Evolutionary conservation across 148 eudicot species (phyloP).

Genomic region (Nyssa sinensis): DNA sequence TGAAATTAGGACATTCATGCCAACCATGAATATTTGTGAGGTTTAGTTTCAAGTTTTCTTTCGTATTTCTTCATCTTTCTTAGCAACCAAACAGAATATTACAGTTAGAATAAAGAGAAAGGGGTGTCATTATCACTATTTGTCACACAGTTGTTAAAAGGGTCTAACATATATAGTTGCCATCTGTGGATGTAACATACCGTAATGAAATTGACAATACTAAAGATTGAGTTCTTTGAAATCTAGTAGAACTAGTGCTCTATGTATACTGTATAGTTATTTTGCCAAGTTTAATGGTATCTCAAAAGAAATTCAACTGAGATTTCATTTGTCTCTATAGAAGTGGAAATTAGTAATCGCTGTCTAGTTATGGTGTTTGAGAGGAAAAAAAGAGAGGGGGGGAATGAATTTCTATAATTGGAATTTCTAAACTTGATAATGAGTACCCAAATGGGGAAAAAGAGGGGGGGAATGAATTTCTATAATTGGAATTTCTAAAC

Average conservation of each 20-base stretch:
- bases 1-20: too few species aligned
- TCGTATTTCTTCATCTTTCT: neutral
- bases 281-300: neutral
- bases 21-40: neutral
- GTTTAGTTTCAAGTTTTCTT: neutral
- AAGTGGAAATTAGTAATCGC: too few species aligned
- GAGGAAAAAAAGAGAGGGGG: too few species aligned
- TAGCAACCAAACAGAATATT: neutral
- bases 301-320: neutral
- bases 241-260: neutral
- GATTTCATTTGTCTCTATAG: too few species aligned
- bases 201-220: neutral
- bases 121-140: neutral
- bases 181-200: neutral
- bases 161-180: too few species aligned
- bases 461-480: too few species aligned
- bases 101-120: neutral
- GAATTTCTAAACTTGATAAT: too few species aligned
- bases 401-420: too few species aligned
- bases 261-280: neutral
- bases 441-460: too few species aligned
- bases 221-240: neutral
- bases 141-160: neutral
- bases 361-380: too few species aligned
- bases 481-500: too few species aligned